Conservation (phyloP, 1,139 yeast species). For the Groenewaldozyma auringiensis region DNA sequence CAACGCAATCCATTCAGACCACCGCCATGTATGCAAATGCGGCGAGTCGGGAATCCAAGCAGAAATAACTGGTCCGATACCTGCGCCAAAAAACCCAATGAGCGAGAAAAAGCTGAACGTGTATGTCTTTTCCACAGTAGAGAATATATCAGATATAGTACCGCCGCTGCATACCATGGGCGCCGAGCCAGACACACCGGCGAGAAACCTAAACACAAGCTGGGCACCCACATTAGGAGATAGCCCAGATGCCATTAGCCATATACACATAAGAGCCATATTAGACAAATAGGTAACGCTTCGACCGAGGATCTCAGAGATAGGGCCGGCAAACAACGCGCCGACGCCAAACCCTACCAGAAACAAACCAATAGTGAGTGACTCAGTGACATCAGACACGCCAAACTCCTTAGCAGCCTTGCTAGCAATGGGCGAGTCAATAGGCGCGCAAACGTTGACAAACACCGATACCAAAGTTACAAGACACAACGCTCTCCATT, state of each 20-base stretch:
- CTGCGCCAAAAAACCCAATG: slow-evolving; percentile 2
- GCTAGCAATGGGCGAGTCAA: slow-evolving; percentile 1
- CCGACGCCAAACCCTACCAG: slow-evolving; percentile 5
- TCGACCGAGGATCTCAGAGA: slow-evolving; percentile 3
- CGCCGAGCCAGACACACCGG: neutral
- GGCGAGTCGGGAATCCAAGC: slow-evolving; percentile 4
- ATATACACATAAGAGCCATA: slow-evolving; percentile 1
- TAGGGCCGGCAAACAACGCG: slow-evolving; percentile 2
- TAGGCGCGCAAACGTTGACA: slow-evolving; percentile 2
- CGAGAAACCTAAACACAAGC: neutral
- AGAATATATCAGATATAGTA: slow-evolving; percentile 1
- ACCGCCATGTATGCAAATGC: slow-evolving; percentile 3
- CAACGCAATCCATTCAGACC: slow-evolving; percentile 6
- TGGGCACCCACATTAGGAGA: slow-evolving; percentile 1
- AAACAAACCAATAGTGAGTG: slow-evolving; percentile 1
- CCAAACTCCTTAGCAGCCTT: slow-evolving; percentile 3
- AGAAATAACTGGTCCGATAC: slow-evolving; percentile 2
- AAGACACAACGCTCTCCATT: slow-evolving; percentile 1
- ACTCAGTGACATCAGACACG: slow-evolving; percentile 3
- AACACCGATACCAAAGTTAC: neutral
- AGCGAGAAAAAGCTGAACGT: slow-evolving; percentile 1
- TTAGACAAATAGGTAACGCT: neutral
- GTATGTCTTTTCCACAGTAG: slow-evolving; percentile 1
- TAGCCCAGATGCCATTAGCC: slow-evolving; percentile 2
- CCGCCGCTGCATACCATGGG: slow-evolving; percentile 2